Evolutionary conservation across 164 flowering plant genomes (phyloP), one percentile per base, ranked within the genome.

Genomic region (Umbilicus rupestris): DNA sequence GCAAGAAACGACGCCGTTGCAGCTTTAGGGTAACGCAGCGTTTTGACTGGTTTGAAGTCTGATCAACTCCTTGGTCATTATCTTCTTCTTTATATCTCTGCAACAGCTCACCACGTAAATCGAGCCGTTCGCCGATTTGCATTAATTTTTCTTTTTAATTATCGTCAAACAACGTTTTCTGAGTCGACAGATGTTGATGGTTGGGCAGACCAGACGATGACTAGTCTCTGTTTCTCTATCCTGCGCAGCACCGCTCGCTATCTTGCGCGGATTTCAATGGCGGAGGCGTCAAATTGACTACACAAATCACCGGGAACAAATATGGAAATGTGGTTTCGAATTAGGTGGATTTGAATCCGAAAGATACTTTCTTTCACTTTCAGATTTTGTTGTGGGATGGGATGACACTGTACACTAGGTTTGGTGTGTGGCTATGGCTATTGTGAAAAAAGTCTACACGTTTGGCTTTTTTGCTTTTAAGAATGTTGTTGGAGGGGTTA

Each of bases 321-420:
- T 28, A 28, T 17, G 11, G 60, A 55, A 55, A 26, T 55, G 60
- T 17, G 60, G 17, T 26, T 55, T 55, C 17, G 33, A 28, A 0
- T 55, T 26, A 55, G 60, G 33, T 55, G 19, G 19, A 55, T 55
- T 55, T 15, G 19, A 3, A 55, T 28, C 60, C 1, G 33, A 55
- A 55, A 55, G 60, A 55, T 3, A 28, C 60, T 14, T 28, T 15
- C 60, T 55, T 55, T 55, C 33, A 55, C 60, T 55, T 55, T 28
- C 60, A 55, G 29, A 26, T 55, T 28, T 28, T 28, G 60, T 24
- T 52, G 30, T 10, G 24, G 52, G 22, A n/a, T n/a, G n/a, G n/a
- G n/a, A 50, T 50, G 57, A 50, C 28, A 20, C 57, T 4, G 11
- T 20, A 31, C 17, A 28, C 10, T 49, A 19, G 22, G 49, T 45